phyloP scores from a whole-genome alignment of 2,329 filamentous ascomycete species.

The Epichloe typhina region DNA sequence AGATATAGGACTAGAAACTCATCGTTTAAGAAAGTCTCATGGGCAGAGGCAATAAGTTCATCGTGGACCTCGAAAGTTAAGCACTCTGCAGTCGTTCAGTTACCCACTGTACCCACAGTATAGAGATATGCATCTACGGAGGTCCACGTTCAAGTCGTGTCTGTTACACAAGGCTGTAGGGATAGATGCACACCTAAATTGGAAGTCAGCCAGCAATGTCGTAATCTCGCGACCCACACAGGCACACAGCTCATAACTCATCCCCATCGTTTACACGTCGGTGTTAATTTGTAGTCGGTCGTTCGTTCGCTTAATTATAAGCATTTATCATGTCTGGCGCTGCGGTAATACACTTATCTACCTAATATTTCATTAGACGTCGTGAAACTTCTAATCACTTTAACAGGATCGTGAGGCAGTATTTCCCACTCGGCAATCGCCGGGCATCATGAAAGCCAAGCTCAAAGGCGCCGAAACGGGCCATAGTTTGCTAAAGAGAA shows the following conservation, averaged over 20 bases:
- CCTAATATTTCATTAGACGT: background rate
- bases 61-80: background rate
- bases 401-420: constrained; percentile 80
- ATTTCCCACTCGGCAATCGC: constrained; percentile 93
- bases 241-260: background rate
- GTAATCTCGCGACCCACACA: background rate
- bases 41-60: background rate
- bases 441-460: constrained; percentile 96
- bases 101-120: background rate
- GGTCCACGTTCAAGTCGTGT: background rate
- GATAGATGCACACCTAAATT: no score
- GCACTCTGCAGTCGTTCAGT: background rate
- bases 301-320: background rate
- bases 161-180: no score
- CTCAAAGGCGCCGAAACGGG: constrained; percentile 87
- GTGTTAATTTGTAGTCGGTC: background rate
- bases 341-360: constrained; percentile 10
- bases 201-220: no score
- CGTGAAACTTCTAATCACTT: background rate
- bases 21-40: background rate
- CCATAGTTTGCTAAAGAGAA: constrained; percentile 89
- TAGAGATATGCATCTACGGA: constrained; percentile 1
- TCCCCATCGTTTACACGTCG: background rate
- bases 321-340: constrained; percentile 20
- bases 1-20: background rate